Evolutionary conservation across 1,139 yeast species (phyloP).

Genomic region (Debaryomyces sp.): DNA sequence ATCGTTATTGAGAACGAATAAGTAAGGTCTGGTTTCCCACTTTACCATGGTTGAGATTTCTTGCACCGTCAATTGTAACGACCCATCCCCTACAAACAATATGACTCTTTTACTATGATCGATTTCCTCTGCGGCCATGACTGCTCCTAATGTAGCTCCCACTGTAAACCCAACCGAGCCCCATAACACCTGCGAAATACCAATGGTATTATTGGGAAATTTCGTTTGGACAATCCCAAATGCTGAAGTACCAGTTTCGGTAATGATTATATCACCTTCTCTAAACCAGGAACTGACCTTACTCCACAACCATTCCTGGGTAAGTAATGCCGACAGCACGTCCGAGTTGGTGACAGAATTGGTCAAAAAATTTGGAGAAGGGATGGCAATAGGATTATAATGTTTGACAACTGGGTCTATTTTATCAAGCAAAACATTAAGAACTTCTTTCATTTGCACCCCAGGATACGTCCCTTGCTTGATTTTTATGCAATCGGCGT

Average conservation of each 20-base stretch:
- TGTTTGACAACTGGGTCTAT: slow-evolving; percentile 38
- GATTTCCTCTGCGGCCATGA: slow-evolving; percentile 77
- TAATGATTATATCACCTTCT: slow-evolving; percentile 77
- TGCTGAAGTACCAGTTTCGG: slow-evolving; percentile 90
- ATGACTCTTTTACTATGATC: slow-evolving; percentile 72
- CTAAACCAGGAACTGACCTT: slow-evolving; percentile 71
- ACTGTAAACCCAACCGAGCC: slow-evolving; percentile 89
- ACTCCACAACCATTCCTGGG: slow-evolving; percentile 84
- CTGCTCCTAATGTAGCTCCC: slow-evolving; percentile 85
- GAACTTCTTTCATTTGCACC: slow-evolving; percentile 73
- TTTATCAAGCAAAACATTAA: slow-evolving; percentile 48
- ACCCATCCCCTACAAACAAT: slow-evolving; percentile 88
- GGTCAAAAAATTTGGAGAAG: slow-evolving; percentile 35
- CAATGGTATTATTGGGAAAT: slow-evolving; percentile 72
- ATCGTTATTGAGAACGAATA: slow-evolving; percentile 80
- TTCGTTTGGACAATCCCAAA: slow-evolving; percentile 81
- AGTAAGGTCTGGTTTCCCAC: slow-evolving; percentile 77
- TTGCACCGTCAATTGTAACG: slow-evolving; percentile 84
- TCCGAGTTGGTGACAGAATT: slow-evolving; percentile 32
- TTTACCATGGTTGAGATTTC: slow-evolving; percentile 83
- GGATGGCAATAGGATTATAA: slow-evolving; percentile 51
- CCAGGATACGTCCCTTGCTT: slow-evolving; percentile 76
- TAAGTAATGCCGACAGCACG: slow-evolving; percentile 32
- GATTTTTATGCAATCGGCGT: slow-evolving; percentile 83
- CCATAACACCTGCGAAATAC: slow-evolving; percentile 88